Base-by-base conservation (phyloP, 176 grass and related monocot genomes). In the Stipa capillata region DNA sequence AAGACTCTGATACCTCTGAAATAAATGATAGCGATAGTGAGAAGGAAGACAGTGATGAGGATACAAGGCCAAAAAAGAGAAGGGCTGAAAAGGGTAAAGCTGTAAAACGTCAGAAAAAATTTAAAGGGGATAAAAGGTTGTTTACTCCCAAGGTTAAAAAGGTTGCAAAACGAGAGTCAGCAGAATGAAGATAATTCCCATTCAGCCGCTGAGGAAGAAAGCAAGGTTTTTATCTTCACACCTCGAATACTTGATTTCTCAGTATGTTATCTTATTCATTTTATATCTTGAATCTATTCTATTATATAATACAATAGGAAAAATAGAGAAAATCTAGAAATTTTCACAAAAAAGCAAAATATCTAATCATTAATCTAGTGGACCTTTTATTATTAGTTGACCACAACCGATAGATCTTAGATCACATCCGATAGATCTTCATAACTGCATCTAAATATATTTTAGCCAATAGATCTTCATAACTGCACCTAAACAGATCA, bases 171-270 rank as follows among this genome's bases (percentile, higher is more conserved):
- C 69, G 51, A 82, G 67, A 82, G 21, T 86, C 85, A 71, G 77
- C 59, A 60, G 82, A 73, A 47, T n/a, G 88, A 91, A 47, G 84
- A 80, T 72, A 74, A 68, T 55, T 83, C 85, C 20, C 71, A 70
- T 80, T 90, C 90, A 74, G 90, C 88, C 32, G 78, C 65, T 62
- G 80, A 97, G 74, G 87, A 91, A 82, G 87, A 92, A 55, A 80
- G 66, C 59, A 86, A 80, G 84, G 84, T 86, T 79, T 65, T 56
- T 29, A 51, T 58, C 53, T 84, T 63, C 25, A 65, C 25, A 24
- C 20, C 55, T 15, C 50, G 49, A 4, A 57, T 57, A 16, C 12
- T 75, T 80, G 9, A 65, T 69, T 74, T 11, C 37, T 23, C 73
- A n/a, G 6, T 28, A 13, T 6, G 37, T 41, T 25, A 76, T 56